Percentiles rank a stretch among this genome's conserved stretches.
phyloP scores from a whole-genome alignment of 257 asterid species.

The Knoxia roxburghii region DNA sequence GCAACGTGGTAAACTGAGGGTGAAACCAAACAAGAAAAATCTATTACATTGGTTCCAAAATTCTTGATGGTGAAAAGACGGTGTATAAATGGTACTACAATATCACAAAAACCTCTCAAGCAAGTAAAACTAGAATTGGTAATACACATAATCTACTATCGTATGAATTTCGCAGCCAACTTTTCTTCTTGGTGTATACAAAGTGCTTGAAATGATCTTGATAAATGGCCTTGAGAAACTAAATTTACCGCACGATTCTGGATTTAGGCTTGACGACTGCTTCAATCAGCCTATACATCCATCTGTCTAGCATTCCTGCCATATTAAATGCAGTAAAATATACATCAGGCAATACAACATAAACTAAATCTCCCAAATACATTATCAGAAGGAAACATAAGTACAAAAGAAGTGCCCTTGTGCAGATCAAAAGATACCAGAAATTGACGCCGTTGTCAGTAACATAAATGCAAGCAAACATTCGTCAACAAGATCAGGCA shows the following conservation, averaged over 20 bases:
- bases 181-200: slow-evolving; percentile 1
- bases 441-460: not conserved
- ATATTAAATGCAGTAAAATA: slow-evolving; percentile 3
- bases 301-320: slow-evolving; percentile 91
- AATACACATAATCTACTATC: slow-evolving; percentile 9
- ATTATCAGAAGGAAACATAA: not conserved
- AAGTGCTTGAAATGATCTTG: not conserved
- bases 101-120: slow-evolving; percentile 1
- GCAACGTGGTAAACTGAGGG: not conserved
- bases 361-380: not conserved
- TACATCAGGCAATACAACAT: not conserved
- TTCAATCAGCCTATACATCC: slow-evolving; percentile 82
- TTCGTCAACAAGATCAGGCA: not conserved
- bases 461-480: not conserved
- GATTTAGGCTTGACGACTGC: slow-evolving; percentile 55
- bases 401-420: not conserved
- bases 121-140: not conserved
- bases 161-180: not conserved
- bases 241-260: slow-evolving; percentile 47
- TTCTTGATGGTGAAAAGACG: not conserved
- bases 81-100: not conserved
- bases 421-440: no score
- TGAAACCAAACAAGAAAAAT: not conserved
- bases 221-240: slow-evolving; percentile 10
- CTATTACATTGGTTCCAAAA: slow-evolving; percentile 1